These are phyloP conservation scores for Trichothecium sympodiale DNA, from an alignment of 2,329 filamentous ascomycete genomes.

Conservation along the genomic window DNA sequence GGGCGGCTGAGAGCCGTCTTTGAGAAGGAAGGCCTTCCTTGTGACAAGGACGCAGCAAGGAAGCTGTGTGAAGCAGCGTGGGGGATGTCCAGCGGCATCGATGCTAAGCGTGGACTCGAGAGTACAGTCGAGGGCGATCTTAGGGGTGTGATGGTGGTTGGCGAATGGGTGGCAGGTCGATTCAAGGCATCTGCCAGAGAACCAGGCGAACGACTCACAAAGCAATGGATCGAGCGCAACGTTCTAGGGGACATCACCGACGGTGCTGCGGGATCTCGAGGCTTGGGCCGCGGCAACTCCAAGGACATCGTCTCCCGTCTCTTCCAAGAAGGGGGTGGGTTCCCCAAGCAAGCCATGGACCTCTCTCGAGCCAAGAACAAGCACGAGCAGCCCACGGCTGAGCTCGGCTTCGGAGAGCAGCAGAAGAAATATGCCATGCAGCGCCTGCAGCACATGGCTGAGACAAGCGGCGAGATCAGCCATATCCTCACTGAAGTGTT, in stretches of 20 bases:
- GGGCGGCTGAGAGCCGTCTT: slow-evolving; percentile 74
- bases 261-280: slow-evolving; percentile 60
- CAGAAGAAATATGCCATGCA: slow-evolving; percentile 63
- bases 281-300: slow-evolving; percentile 58
- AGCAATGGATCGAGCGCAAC: slow-evolving; percentile 67
- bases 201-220: slow-evolving; percentile 43
- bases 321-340: slow-evolving; percentile 69
- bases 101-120: slow-evolving; percentile 57
- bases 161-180: slow-evolving; percentile 74
- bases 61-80: slow-evolving; percentile 75
- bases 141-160: slow-evolving; percentile 73
- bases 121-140: slow-evolving; percentile 63
- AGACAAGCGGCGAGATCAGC: slow-evolving; percentile 69
- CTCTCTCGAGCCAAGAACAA: slow-evolving; percentile 25
- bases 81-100: slow-evolving; percentile 64
- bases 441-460: slow-evolving; percentile 62
- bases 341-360: slow-evolving; percentile 46
- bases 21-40: slow-evolving; percentile 76
- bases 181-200: slow-evolving; percentile 39
- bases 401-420: slow-evolving; percentile 61
- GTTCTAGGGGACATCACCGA: slow-evolving; percentile 57
- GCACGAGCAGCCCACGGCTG: slow-evolving; percentile 44
- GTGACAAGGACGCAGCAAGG: slow-evolving; percentile 80
- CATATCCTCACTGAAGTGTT: slow-evolving; percentile 78
- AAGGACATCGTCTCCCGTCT: slow-evolving; percentile 70